Evolutionary conservation across 495 filamentous ascomycete species (phyloP).

Genomic region (Daldinia concentrica): DNA sequence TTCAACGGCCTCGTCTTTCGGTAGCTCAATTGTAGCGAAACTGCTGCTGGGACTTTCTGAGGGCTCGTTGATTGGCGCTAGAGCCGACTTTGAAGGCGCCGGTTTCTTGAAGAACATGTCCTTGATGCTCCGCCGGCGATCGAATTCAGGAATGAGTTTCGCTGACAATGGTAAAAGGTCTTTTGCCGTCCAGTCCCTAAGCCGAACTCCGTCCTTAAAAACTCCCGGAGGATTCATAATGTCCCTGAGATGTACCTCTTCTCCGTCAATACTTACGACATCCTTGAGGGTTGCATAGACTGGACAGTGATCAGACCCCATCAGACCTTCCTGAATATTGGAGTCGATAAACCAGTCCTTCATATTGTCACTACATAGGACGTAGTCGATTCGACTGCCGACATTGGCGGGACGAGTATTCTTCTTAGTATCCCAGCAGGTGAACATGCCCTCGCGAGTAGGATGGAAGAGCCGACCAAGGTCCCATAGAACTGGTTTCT

Average conservation of each 20-base stretch:
- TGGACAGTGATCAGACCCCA: constrained; percentile 97
- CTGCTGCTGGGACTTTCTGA: constrained; percentile 18
- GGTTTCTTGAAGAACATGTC: constrained; percentile 84
- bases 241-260: constrained; percentile 68
- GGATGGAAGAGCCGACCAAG: constrained; percentile 87
- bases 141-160: constrained; percentile 86
- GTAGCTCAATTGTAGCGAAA: neutral
- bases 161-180: constrained; percentile 78
- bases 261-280: constrained; percentile 60
- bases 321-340: constrained; percentile 95
- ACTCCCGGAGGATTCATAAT: constrained; percentile 82
- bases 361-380: constrained; percentile 83
- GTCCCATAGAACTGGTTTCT: constrained; percentile 82
- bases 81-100: constrained; percentile 22
- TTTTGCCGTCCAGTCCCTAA: constrained; percentile 71
- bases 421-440: constrained; percentile 89
- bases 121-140: constrained; percentile 82
- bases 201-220: constrained; percentile 75
- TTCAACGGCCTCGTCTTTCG: neutral
- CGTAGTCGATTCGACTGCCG: constrained; percentile 91
- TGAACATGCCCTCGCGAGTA: constrained; percentile 87
- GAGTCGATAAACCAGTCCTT: constrained; percentile 83
- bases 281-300: constrained; percentile 84
- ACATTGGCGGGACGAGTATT: constrained; percentile 91
- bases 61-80: constrained; percentile 27